phyloP scores from a whole-genome alignment of 495 filamentous ascomycete species.

The Aspergillus taichungensis region DNA sequence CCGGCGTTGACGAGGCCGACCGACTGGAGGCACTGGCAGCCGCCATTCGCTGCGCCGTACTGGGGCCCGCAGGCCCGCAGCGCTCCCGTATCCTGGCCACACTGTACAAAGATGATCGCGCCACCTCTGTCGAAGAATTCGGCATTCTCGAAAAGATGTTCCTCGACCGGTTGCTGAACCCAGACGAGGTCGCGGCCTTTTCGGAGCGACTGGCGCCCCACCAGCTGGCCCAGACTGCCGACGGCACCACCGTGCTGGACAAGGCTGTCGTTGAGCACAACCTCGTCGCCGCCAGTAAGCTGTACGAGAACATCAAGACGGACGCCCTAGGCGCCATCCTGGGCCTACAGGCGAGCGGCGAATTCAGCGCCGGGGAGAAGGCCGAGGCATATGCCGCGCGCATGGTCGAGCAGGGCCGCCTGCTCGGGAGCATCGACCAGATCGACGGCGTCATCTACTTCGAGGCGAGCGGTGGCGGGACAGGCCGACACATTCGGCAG shows the following conservation, averaged over 20 bases:
- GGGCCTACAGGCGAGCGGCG: slow-evolving; percentile 44
- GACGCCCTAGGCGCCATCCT: slow-evolving; percentile 69
- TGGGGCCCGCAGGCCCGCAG: slow-evolving; percentile 82
- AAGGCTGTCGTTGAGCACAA: slow-evolving; percentile 96
- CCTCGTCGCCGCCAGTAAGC: slow-evolving; percentile 69
- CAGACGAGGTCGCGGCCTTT: slow-evolving; percentile 78
- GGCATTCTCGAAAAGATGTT: slow-evolving; percentile 96
- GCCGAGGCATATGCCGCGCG: slow-evolving; percentile 86
- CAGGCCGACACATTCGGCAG: slow-evolving; percentile 57
- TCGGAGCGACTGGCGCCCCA: slow-evolving; percentile 71
- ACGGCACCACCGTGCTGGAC: slow-evolving; percentile 88
- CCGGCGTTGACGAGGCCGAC: slow-evolving; percentile 74
- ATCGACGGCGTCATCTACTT: slow-evolving; percentile 86
- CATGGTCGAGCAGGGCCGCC: slow-evolving; percentile 90
- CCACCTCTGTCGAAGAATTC: slow-evolving; percentile 66
- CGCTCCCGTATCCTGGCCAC: slow-evolving; percentile 70
- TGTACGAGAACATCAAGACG: slow-evolving; percentile 85
- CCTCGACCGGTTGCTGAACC: slow-evolving; percentile 72
- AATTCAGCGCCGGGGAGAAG: slow-evolving; percentile 54
- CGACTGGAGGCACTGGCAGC: slow-evolving; percentile 73
- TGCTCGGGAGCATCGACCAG: slow-evolving; percentile 87
- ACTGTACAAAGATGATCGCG: slow-evolving; percentile 90
- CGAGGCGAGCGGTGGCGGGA: slow-evolving; percentile 54
- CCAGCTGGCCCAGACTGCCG: slow-evolving; percentile 78
- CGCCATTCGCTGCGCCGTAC: slow-evolving; percentile 90